Evolutionary conservation across 306 rosid species (phyloP).

Genomic region (Inga laurina): DNA sequence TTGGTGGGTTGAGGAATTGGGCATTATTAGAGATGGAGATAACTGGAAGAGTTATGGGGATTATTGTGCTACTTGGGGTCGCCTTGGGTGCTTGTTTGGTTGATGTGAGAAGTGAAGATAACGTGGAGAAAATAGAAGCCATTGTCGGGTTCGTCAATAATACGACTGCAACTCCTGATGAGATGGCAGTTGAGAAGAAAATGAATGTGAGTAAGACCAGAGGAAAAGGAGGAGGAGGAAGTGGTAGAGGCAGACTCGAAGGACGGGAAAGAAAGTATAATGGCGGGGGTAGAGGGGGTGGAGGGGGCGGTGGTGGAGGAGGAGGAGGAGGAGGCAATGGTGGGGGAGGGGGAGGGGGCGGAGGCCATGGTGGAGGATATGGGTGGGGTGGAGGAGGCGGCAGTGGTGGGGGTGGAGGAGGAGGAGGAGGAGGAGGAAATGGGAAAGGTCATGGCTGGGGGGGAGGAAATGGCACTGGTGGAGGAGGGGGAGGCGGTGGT

Average conservation of each 20-base stretch:
- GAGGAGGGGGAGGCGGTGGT: neutral
- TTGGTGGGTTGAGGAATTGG: neutral
- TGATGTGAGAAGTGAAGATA: constrained; percentile 22
- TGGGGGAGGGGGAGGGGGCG: neutral
- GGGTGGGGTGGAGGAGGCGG: neutral
- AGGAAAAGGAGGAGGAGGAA: constrained; percentile 17
- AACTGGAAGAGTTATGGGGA: constrained; percentile 21
- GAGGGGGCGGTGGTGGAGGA: neutral
- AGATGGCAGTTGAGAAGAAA: constrained; percentile 21
- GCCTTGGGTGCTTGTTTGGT: constrained; percentile 34
- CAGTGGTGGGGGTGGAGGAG: neutral
- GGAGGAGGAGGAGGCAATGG: neutral
- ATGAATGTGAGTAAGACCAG: neutral
- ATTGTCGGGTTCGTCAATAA: neutral
- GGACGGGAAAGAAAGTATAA: neutral
- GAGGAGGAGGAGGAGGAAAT: neutral
- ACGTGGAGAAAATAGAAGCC: neutral
- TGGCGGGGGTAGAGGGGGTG: neutral
- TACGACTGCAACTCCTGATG: neutral
- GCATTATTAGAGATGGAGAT: constrained; percentile 2
- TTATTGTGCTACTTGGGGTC: constrained; percentile 24
- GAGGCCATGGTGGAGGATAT: neutral
- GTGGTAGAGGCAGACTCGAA: neutral
- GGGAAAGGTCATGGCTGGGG: neutral
- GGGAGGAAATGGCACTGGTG: neutral